Evolutionary conservation across 768 basidiomycete genomes (phyloP).

Genomic region (Suillus variegatus): DNA sequence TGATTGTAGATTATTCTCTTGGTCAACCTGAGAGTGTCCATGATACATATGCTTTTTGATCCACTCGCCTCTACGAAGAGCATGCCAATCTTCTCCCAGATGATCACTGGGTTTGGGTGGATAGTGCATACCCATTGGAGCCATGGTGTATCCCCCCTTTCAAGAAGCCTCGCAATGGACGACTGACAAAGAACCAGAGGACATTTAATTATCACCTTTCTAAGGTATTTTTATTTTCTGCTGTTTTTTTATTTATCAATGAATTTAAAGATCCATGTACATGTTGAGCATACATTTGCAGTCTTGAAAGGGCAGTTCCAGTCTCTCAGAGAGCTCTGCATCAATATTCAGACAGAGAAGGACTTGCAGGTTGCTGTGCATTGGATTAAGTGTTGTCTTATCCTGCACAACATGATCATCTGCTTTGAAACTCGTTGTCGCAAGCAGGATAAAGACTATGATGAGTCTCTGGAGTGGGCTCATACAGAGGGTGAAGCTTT

Average conservation of each 20-base stretch:
- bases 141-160: background rate
- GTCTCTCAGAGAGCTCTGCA: background rate
- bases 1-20: background rate
- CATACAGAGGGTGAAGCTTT: no score
- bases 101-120: background rate
- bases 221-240: background rate
- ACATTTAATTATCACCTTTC: background rate
- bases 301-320: no score
- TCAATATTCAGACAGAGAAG: background rate
- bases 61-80: background rate
- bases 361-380: background rate
- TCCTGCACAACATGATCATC: background rate
- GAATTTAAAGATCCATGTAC: background rate
- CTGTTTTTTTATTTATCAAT: no score
- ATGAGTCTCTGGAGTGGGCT: background rate
- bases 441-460: background rate
- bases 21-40: background rate
- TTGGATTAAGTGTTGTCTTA: background rate
- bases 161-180: background rate
- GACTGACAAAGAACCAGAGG: background rate
- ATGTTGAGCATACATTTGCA: background rate
- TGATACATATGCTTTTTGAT: background rate
- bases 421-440: background rate
- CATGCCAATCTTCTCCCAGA: background rate
- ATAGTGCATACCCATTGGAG: background rate